Evolutionary conservation across 768 basidiomycete genomes (phyloP).

Genomic region (Tylopilus felleus): DNA sequence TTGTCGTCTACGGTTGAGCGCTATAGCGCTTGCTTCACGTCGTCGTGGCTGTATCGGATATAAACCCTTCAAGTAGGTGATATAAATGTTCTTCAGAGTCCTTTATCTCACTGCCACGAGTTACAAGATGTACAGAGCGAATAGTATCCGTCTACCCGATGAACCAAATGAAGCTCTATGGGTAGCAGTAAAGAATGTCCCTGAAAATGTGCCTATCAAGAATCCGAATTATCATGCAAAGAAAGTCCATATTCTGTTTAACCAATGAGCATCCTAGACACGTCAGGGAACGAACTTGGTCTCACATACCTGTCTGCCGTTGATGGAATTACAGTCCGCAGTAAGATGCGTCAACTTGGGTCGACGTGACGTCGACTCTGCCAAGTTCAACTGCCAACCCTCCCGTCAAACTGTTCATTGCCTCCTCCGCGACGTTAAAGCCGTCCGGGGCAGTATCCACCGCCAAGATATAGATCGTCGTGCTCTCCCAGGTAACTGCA

Average conservation of each 20-base stretch:
- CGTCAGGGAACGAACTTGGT: background rate
- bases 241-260: background rate
- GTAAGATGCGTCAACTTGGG: slow-evolving; percentile 40
- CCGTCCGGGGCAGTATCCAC: slow-evolving; percentile 29
- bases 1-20: slow-evolving; percentile 50
- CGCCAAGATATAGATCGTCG: slow-evolving; percentile 23
- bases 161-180: background rate
- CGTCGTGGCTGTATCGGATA: slow-evolving; percentile 46
- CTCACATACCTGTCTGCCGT: background rate
- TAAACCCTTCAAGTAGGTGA: slow-evolving; percentile 17
- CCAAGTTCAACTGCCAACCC: slow-evolving; percentile 47
- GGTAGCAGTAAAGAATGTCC: background rate
- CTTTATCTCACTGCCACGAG: background rate
- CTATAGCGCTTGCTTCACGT: slow-evolving; percentile 39
- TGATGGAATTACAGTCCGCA: slow-evolving; percentile 39
- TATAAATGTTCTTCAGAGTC: background rate
- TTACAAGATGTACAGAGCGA: background rate
- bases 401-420: slow-evolving; percentile 55
- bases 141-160: background rate
- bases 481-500: slow-evolving; percentile 24
- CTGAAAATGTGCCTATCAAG: background rate
- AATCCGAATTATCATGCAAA: background rate
- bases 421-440: slow-evolving; percentile 48
- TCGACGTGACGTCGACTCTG: slow-evolving; percentile 42
- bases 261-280: background rate